Conservation (phyloP, 306 rosid species). For the Lagenaria siceraria region DNA sequence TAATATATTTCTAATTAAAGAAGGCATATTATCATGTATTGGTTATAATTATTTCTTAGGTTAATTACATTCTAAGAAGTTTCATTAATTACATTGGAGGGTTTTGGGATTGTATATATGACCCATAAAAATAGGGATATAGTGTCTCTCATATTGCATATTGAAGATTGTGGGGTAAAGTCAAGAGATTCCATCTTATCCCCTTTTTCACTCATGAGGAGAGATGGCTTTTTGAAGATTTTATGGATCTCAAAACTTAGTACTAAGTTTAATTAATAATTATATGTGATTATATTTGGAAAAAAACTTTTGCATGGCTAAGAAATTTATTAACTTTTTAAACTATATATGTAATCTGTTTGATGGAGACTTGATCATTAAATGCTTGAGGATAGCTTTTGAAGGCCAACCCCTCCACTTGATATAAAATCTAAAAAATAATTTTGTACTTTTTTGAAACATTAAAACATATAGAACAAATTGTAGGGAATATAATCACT, state of each 20-base stretch:
- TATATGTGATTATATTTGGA: not conserved
- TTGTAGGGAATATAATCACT: not conserved
- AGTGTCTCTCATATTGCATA: not conserved
- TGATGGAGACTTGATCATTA: not conserved
- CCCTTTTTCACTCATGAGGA: slow-evolving; percentile 13
- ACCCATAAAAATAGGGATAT: slow-evolving; percentile 31
- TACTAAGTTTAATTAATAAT: not conserved
- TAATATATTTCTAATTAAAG: no score
- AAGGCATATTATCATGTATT: not conserved
- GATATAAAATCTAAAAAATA: not conserved
- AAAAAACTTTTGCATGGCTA: not conserved
- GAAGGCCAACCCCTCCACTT: not conserved
- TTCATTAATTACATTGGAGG: not conserved
- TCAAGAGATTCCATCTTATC: slow-evolving; percentile 51
- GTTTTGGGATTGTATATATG: slow-evolving; percentile 12
- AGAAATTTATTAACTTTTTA: not conserved
- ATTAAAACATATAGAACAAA: not conserved
- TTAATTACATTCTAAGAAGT: not conserved
- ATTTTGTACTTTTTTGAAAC: not conserved
- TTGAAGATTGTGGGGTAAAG: slow-evolving; percentile 8
- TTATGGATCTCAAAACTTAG: slow-evolving; percentile 8
- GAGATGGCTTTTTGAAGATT: not conserved
- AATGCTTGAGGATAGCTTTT: not conserved
- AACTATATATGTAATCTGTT: not conserved
- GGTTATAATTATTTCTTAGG: not conserved